Percentiles rank a stretch among this genome's conserved stretches.
Evolutionary conservation across 352 stramenopile species (phyloP).

Genomic region (Phytophthora podocarpi): DNA sequence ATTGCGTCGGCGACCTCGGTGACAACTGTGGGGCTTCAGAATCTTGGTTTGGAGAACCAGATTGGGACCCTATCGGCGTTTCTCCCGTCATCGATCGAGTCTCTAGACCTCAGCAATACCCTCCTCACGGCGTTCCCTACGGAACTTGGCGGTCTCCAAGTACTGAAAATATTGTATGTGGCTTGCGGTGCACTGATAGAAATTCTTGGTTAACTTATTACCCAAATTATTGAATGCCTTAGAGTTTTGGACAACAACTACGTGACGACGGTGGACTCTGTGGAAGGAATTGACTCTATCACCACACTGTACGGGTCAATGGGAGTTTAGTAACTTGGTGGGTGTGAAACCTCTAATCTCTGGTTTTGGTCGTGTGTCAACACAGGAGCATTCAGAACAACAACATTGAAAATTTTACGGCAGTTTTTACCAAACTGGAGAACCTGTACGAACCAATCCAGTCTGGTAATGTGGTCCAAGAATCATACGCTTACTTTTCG

Average conservation of each 20-base stretch:
- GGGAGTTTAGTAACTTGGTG: background rate
- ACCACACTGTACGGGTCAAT: slow-evolving; percentile 16
- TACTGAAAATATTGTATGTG: slow-evolving; percentile 29
- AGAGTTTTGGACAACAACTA: slow-evolving; percentile 42
- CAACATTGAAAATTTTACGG: slow-evolving; percentile 53
- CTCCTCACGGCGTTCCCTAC: too few relatives aligned
- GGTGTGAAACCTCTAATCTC: background rate
- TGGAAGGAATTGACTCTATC: slow-evolving; percentile 27
- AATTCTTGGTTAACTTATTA: too few relatives aligned
- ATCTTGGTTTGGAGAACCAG: slow-evolving; percentile 26
- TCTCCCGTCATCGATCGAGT: slow-evolving; percentile 24
- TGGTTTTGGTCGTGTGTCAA: background rate
- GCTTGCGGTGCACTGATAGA: background rate
- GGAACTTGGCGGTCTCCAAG: slow-evolving; percentile 24
- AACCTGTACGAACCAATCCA: slow-evolving; percentile 11
- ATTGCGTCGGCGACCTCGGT: slow-evolving; percentile 23
- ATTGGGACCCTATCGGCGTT: slow-evolving; percentile 21
- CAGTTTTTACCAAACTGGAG: slow-evolving; percentile 51
- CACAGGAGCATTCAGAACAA: slow-evolving; percentile 59
- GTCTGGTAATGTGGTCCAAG: too few relatives aligned
- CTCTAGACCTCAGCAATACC: slow-evolving; percentile 37
- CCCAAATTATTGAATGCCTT: too few relatives aligned
- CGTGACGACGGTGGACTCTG: slow-evolving; percentile 19
- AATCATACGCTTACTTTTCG: too few relatives aligned
- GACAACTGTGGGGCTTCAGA: slow-evolving; percentile 27